Base-by-base conservation (phyloP, 169 alveolate genomes). In the Cryptosporidium andersoni region DNA sequence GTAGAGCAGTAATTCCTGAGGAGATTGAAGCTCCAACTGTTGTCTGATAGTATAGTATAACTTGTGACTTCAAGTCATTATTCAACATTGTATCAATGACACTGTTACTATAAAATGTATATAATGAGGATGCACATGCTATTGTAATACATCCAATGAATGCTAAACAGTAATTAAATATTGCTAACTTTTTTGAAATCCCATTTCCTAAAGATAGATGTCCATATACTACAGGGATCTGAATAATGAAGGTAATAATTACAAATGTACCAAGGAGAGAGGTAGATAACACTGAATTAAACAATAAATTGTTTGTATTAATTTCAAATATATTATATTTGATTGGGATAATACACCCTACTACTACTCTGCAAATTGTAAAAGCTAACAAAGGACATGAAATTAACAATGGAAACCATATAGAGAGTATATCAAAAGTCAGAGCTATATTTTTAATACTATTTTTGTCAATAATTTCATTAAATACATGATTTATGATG, bases 1-100 rank as follows among this genome's bases (percentile, higher is more conserved):
- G 8, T 45, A 74, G 36, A 5, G 85, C 67, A 48, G 60, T 74
- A n/a, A 74, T 36, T 37, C 85, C 85, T 25, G 85, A 74, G 8
- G 55, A 68, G 12, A 52, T 51, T 14, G 58, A 66, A 45, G 51
- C 66, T 34, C 53, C 68, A 34, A 74, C 65, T 36, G 60, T 58
- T 4, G 85, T 74, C 34, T 39, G 16, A 58, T 74, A 74, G 39
- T 74, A 74, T 34, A 58, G 60, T 25, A 39, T 48, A 40, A 74
- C 62, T 58, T 74, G 85, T 6, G 85, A 58, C n/a, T 36, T 74
- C 2, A 74, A 60, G 47, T 74, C 85, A 34, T 48, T 49, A 43
- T 74, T 48, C n/a, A 47, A 45, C 11, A 43, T 64, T 45, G 37
- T 60, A 6, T 12, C 14, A 45, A 25, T 43, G 4, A 68, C 40